Evolutionary conservation across 108 stramenopile genomes (phyloP), one percentile per base, ranked within the genome.

Genomic region (Epipyxis sp.): DNA sequence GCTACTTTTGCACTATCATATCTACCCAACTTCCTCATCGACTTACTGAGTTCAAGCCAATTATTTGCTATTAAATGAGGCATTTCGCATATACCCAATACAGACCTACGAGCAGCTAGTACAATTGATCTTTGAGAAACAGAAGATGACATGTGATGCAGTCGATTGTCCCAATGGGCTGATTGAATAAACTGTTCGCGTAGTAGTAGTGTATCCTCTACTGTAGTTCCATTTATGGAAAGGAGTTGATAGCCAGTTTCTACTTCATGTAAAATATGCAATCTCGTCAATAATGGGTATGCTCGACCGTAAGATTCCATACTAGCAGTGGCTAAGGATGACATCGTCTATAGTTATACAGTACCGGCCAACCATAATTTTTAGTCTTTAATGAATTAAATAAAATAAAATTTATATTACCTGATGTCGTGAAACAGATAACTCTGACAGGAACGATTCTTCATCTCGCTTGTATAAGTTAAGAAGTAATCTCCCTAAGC

Each of bases 221-320:
- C 71, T 0, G 29, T n/a, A n/a, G n/a, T n/a, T 6, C 42, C 29
- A 1, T 69, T 0, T 2, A 65, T 42, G 25, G 50, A 41, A 1
- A 80, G 32, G 1, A 27, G 16, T 1, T 42, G 65, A 37, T 44
- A 59, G 61, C 81, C 62, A 0, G 20, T 54, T 1, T 74, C 35
- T 25, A 78, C 50, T 29, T 81, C 81, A 0, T 39, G 37, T 1
- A 81, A 32, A 10, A 42, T 45, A 3, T 81, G 81, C 0, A 81
- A 54, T n/a, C 77, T 59, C 77, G 77, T 45, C 41, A 78, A 62
- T 46, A 67, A 3, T 1, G 81, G 81, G 34, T 81, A 81, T 1
- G 81, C 29, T 6, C 77, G 29, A 0, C 25, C 54, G 1, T 81
- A 81, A 1, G 81, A 81, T 35, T 81, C 81, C 77, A 72, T 81